Evolutionary conservation across 2,329 filamentous ascomycete species (phyloP).

Genomic region (Fusarium austroafricanum): DNA sequence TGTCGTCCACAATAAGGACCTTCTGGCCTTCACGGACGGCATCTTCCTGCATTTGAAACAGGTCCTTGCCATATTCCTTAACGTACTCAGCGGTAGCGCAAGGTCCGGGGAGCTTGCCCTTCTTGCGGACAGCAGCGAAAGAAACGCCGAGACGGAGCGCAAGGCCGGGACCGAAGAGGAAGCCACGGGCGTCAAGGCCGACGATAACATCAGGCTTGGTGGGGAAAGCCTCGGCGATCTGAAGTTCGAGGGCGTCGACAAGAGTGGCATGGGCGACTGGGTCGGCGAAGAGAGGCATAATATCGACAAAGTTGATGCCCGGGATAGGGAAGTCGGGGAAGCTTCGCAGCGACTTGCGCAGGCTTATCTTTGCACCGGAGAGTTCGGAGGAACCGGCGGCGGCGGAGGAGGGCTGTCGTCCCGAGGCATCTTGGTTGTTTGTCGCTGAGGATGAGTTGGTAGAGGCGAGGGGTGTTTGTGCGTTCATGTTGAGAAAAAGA

Average conservation of each 20-base stretch:
- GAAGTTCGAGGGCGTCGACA: conserved; percentile 85
- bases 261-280: conserved; percentile 79
- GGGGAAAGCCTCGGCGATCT: conserved; percentile 74
- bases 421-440: conserved; percentile 66
- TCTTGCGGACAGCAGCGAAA: conserved; percentile 94
- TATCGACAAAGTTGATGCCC: conserved; percentile 97
- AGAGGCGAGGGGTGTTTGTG: conserved; percentile 43
- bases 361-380: conserved; percentile 77
- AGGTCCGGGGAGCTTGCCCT: conserved; percentile 93
- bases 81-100: conserved; percentile 86
- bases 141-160: conserved; percentile 84
- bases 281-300: conserved; percentile 93
- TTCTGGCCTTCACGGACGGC: conserved; percentile 87
- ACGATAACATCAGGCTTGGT: conserved; percentile 88
- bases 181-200: conserved; percentile 92
- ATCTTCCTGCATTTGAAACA: conserved; percentile 94
- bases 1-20: conserved; percentile 95
- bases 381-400: conserved; percentile 72
- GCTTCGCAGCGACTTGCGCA: conserved; percentile 78
- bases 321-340: conserved; percentile 92
- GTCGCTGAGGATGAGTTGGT: conserved; percentile 43
- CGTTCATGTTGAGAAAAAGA: conserved; percentile 52
- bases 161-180: conserved; percentile 92
- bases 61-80: conserved; percentile 96
- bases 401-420: conserved; percentile 72